Evolutionary conservation across 1,139 yeast genomes (phyloP), one percentile per base, ranked within the genome.

Genomic region (Suhomyces coccinellae): DNA sequence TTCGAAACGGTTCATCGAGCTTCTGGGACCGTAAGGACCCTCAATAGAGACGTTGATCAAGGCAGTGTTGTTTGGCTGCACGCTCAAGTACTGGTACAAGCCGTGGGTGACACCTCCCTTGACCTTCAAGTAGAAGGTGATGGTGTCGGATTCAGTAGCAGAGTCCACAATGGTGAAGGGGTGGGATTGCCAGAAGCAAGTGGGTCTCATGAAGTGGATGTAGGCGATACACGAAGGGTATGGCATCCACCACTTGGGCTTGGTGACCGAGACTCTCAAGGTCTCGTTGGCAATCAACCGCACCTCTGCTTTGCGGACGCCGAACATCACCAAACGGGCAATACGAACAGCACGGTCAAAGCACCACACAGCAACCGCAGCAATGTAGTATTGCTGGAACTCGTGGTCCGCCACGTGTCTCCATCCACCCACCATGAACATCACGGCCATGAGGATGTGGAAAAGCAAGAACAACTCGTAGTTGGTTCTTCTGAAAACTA

Each of bases 381-480:
- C 76, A 54, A 68, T 68, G 52, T 71, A 68, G 67, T 73, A 80
- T 36, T 73, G 66, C 39, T 68, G 64, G 60, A 73, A 80, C 0
- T 72, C 78, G 32, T 72, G 65, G 8, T 64, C 61, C 20, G 61
- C 63, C 36, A 76, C 67, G 57, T 89, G 96, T 40, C 67, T 63
- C 80, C 82, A 87, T 13, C 81, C 74, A 26, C 83, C 83, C 50
- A 73, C 73, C 29, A 85, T 57, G 55, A 83, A 82, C 22, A 79
- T 50, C 1, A 72, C 69, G 1, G 83, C 91, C 41, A 87, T 58
- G 1, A 79, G 40, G 35, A 86, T 73, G 62, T 88, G 97, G 14
- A 69, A 38, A 20, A 69, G 55, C 16, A 85, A 59, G 62, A 89
- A 89, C 10, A 79, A 35, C 57, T 88, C 96, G 60, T 89, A 88